Percentiles rank a stretch among this genome's conserved stretches.
Evolutionary conservation across 2,329 filamentous ascomycete species (phyloP).

Genomic region (Fusarium equiseti): DNA sequence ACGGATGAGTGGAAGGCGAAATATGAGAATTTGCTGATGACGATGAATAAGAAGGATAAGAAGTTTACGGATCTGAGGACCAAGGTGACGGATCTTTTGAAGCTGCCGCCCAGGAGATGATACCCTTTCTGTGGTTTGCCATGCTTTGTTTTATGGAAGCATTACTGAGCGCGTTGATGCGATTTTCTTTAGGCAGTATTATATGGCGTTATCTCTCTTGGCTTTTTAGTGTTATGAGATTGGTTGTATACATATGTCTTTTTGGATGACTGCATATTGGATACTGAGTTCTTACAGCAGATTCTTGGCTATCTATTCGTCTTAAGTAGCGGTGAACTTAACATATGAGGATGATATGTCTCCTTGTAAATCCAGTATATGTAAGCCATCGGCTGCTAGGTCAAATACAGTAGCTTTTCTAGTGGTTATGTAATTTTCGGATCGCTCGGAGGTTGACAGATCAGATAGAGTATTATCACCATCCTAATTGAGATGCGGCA

Average conservation of each 20-base stretch:
- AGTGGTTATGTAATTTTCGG: slow-evolving; percentile 13
- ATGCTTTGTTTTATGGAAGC: background rate
- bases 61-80: slow-evolving; percentile 60
- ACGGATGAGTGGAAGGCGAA: slow-evolving; percentile 63
- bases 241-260: slow-evolving; percentile 5
- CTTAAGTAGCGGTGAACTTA: slow-evolving; percentile 13
- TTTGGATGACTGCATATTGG: background rate
- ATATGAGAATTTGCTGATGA: slow-evolving; percentile 69
- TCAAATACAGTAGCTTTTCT: background rate
- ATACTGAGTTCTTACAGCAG: background rate
- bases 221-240: background rate
- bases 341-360: background rate
- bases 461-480: background rate
- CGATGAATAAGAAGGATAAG: slow-evolving; percentile 69
- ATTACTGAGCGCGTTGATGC: slow-evolving; percentile 5
- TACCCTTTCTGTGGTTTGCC: slow-evolving; percentile 22
- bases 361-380: background rate
- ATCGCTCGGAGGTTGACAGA: slow-evolving; percentile 17
- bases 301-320: background rate
- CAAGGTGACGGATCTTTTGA: slow-evolving; percentile 57
- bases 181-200: slow-evolving; percentile 2
- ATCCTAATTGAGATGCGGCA: slow-evolving; percentile 13
- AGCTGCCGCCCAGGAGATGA: slow-evolving; percentile 35
- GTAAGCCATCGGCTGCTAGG: background rate
- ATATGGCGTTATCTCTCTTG: slow-evolving; percentile 9